Base-by-base conservation (phyloP, 352 stramenopile genomes). In the Plasmopara muralis region DNA sequence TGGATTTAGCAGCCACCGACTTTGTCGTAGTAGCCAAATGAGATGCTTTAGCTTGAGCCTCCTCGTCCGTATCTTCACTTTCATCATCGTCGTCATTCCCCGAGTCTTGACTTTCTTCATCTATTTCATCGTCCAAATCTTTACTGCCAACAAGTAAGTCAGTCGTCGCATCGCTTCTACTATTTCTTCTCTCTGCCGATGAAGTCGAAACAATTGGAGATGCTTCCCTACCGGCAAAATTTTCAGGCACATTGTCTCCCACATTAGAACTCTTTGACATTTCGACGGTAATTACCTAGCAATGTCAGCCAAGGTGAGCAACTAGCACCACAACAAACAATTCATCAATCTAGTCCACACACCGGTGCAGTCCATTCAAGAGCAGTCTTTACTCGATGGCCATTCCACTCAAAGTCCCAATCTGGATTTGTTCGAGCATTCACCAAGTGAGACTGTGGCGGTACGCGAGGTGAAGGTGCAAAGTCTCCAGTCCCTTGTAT, bases 381-480 rank as follows among this genome's bases (percentile, higher is more conserved):
- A 28, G 58, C 50, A 30, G 64, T 57, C 53, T 85, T 74, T 28
- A 93, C 74, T 42, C 63, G 61, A 37, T 85, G 74, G 0, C 77
- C 83, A 55, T 90, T 91, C 70, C 66, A 89, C 20, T 76, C 64
- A 47, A 69, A 66, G 13, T 70, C 53, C 80, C 79, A 93, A 20
- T 63, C 34, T 0, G 64, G 50, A 39, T 93, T 91, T 15, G 80
- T 91, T 45, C 83, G 72, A 31, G 77, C 80, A 51, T 93, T 93
- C 33, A 93, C 83, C 12, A 89, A 54, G 55, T 93, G 83, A 7
- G 80, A 90, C 62, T 93, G 83, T 25, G 83, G 83, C 18, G 70
- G 73, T 34, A 89, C 70, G 8, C 56, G 60, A 12, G 83, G 83
- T n/a, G 77, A 84, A 31, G 77, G 20, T 25, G 20, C 20, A 25